Evolutionary conservation across 2,329 filamentous ascomycete genomes (phyloP), one percentile per base, ranked within the genome.

Genomic region (Fusarium sororula): DNA sequence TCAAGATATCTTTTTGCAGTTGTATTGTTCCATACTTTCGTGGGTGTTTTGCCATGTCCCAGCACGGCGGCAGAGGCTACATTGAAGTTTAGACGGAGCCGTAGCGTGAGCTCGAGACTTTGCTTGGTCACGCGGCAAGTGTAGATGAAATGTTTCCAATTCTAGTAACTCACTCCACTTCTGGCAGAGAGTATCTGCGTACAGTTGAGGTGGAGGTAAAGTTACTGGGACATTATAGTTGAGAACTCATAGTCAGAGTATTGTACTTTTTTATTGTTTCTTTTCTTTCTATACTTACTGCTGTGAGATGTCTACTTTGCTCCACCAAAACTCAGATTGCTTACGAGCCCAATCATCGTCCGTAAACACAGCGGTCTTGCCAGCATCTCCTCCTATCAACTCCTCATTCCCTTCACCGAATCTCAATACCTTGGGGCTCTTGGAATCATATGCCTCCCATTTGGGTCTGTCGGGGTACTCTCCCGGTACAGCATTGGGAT

Each of bases 251-350:
- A n/a, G 5, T 14, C 13, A 8, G 6, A 37, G n/a, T 53, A 2
- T 9, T 26, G 2, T 10, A 7, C 11, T 9, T 41, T 2, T 39
- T 13, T 28, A 3, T 39, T 24, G 5, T 13, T 10, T 47, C 3
- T 4, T 10, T 20, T 24, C 8, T 9, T n/a, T 44, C 14, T 13
- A 22, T 35, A 14, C 20, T 58, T 12, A 78, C 53, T 82, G 80
- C 20, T 83, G 81, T 13, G 81, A 83, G 18, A 82, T 77, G 38
- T 81, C 80, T 4, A 83, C 82, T 60, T 83, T 83, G 45, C 79
- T 82, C 82, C 82, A 87, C 86, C 86, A 87, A 63, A 87, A 88
- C 24, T 84, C 78, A 11, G 83, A 85, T 70, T 87, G 82, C 42
- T 81, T 79, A 7, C 78, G 79, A 5, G 80, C 82, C 84, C 85